Base-by-base conservation (phyloP, 1,139 yeast genomes). In the Scheffersomyces quercinus region DNA sequence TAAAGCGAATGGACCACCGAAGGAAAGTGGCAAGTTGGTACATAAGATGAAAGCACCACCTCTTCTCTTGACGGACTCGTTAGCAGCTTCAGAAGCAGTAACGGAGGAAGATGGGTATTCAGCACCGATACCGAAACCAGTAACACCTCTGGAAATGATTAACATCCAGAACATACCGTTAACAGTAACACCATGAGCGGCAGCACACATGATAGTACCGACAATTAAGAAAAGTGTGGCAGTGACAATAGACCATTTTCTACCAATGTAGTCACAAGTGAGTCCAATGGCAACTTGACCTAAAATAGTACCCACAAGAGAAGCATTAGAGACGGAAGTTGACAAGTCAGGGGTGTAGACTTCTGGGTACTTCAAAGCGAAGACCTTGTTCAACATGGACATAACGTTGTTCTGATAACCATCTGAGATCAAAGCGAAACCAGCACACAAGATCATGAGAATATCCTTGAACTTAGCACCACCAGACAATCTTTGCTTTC, bases 1-100 rank as follows among this genome's bases (percentile, higher is more conserved):
- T 43, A 83, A 62, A n/a, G 89, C 87, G 61, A 86, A 82, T 13
- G 93, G 93, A 7, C 89, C 89, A 45, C 95, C 93, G 39, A 85
- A 72, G 3, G 88, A 73, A 37, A 86, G 67, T 3, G 93, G 93
- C 39, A 86, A 68, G 60, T 86, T 86, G 7, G 93, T 85, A 15
- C 82, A 85, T 60, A 85, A 53, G 37, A 80, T 75, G 54, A 85
- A 83, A 4, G 78, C 74, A 29, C 82, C 77, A 39, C 91, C 90
- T 60, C 91, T 73, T 55, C 75, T 73, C 55, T 73, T 80, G 38
- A 76, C 72, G 2, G 82, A 71, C 49, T 79, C 82, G 57, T 85
- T 83, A 2, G 90, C 87, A 31, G 89, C 86, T 60, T 85, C 91
- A 35, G 82, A 78, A 1, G 89, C 88, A 28, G 86, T 72, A 1